Evolutionary conservation across 345 rosid species (phyloP).

Genomic region (Carallia brachiata): DNA sequence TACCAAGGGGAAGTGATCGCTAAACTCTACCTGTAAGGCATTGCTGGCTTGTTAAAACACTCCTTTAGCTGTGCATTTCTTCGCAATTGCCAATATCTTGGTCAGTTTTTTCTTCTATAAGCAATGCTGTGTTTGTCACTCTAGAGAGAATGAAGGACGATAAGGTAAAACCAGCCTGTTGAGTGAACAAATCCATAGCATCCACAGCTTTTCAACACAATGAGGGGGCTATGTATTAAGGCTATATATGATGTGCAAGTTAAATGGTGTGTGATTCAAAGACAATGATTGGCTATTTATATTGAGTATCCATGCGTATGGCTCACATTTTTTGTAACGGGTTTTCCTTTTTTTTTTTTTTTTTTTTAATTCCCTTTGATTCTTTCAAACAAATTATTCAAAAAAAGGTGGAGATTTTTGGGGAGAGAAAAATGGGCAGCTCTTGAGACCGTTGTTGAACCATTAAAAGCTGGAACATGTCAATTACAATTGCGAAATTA

Average conservation of each 20-base stretch:
- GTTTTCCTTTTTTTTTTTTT: too few species aligned
- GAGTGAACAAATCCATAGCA: slow-evolving; percentile 61
- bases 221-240: too few species aligned
- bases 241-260: too few species aligned
- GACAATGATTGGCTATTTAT: slow-evolving; percentile 3
- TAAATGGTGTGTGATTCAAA: not conserved
- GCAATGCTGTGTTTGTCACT: too few species aligned
- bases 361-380: too few species aligned
- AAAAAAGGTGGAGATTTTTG: slow-evolving; percentile 1
- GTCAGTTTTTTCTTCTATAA: too few species aligned
- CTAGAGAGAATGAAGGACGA: slow-evolving; percentile 11
- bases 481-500: slow-evolving; percentile 16
- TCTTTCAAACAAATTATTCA: too few species aligned
- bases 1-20: too few species aligned
- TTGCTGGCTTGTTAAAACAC: too few species aligned
- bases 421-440: slow-evolving; percentile 11
- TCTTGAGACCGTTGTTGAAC: slow-evolving; percentile 14
- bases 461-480: slow-evolving; percentile 24
- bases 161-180: slow-evolving; percentile 41
- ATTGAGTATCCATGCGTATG: not conserved
- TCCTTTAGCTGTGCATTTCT: too few species aligned
- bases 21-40: too few species aligned
- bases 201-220: not conserved
- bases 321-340: not conserved
- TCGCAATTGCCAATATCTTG: too few species aligned